phyloP scores from a whole-genome alignment of 495 filamentous ascomycete genomes.

The Glutinoglossum americanum region DNA sequence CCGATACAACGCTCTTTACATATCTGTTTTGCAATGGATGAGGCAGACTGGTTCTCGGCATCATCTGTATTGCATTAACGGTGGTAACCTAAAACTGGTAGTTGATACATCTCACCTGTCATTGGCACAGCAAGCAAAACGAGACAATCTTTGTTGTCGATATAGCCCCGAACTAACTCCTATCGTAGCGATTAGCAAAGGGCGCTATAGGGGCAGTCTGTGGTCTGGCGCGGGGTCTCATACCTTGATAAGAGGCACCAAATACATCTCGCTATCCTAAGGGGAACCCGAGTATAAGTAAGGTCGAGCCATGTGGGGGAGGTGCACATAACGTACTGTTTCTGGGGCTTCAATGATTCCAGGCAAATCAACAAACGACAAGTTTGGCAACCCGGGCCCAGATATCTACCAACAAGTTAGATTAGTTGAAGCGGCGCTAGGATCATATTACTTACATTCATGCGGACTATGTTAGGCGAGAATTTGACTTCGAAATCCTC shows the following conservation, averaged over 20 bases:
- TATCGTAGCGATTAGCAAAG: not conserved
- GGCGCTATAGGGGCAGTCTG: not conserved
- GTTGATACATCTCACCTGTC: constrained; percentile 5
- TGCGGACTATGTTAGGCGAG: constrained; percentile 17
- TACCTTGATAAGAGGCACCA: constrained; percentile 8
- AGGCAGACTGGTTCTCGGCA: constrained; percentile 15
- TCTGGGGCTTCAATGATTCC: constrained; percentile 17
- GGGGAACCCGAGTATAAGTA: not conserved
- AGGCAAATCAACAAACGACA: constrained; percentile 18
- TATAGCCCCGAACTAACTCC: constrained; percentile 13
- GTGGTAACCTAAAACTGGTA: not conserved
- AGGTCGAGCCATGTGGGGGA: not conserved
- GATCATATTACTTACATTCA: constrained; percentile 10
- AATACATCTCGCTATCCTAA: constrained; percentile 14
- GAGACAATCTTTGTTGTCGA: constrained; percentile 13
- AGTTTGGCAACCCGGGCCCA: constrained; percentile 15
- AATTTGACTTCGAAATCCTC: constrained; percentile 12
- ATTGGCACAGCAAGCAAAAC: constrained; percentile 16
- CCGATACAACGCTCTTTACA: constrained; percentile 17
- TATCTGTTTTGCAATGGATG: constrained; percentile 11
- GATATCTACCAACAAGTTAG: constrained; percentile 10
- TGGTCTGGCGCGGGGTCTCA: not conserved
- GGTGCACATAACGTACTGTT: constrained; percentile 9
- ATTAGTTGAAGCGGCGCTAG: not conserved
- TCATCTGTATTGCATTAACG: constrained; percentile 9